Conservation (phyloP, 768 basidiomycete species). For the Macrolepiota dolichaula region DNA sequence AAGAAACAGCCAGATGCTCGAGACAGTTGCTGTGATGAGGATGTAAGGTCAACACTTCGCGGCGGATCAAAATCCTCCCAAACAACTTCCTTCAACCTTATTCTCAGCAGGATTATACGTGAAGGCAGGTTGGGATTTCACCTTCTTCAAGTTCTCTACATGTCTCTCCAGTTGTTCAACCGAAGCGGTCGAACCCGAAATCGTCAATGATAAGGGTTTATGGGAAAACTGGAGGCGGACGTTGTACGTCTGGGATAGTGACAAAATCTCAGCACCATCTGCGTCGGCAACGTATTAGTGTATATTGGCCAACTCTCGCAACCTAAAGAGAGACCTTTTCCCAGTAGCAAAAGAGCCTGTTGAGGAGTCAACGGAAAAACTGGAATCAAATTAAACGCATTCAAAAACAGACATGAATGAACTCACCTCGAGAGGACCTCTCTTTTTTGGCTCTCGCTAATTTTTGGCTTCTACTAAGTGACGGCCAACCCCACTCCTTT, state of each 20-base stretch:
- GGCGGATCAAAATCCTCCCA: slow-evolving; percentile 42
- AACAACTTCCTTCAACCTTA: slow-evolving; percentile 32
- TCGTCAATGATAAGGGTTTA: slow-evolving; percentile 54
- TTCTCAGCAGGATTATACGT: not conserved
- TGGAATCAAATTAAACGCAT: slow-evolving; percentile 22
- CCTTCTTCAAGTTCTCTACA: slow-evolving; percentile 47
- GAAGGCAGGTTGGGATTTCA: slow-evolving; percentile 22
- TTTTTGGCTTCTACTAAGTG: slow-evolving; percentile 49
- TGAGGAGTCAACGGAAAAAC: slow-evolving; percentile 54
- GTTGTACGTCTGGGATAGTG: slow-evolving; percentile 55
- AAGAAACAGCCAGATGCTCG: slow-evolving; percentile 62
- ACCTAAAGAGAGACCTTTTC: slow-evolving; percentile 48
- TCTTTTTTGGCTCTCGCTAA: slow-evolving; percentile 49
- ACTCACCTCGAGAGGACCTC: slow-evolving; percentile 42
- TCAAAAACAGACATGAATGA: slow-evolving; percentile 4
- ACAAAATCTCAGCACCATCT: slow-evolving; percentile 66
- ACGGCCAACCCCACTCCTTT: slow-evolving; percentile 67
- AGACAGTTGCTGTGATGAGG: slow-evolving; percentile 62
- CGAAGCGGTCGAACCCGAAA: slow-evolving; percentile 54
- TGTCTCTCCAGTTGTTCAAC: slow-evolving; percentile 45
- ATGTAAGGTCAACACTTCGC: slow-evolving; percentile 34
- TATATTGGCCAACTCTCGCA: slow-evolving; percentile 7
- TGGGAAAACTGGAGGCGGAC: slow-evolving; percentile 58
- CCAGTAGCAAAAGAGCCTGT: slow-evolving; percentile 68
- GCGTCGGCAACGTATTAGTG: not conserved